Percentiles rank a stretch among this genome's conserved stretches.
phyloP scores from a whole-genome alignment of 441 rosid genomes.

The Lepidium campestre region DNA sequence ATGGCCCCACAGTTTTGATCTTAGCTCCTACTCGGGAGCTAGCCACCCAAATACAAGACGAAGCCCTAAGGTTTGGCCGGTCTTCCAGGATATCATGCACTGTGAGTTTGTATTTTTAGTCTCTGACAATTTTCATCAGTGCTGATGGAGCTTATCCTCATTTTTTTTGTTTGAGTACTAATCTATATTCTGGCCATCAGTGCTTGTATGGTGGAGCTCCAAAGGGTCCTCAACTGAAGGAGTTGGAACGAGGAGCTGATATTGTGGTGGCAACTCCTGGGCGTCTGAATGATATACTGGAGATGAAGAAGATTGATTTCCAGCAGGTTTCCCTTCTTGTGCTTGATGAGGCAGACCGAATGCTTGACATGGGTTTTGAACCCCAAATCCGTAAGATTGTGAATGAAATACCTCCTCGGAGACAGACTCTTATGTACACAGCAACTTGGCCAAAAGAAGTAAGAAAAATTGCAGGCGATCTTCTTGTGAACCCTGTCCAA shows the following conservation, averaged over 20 bases:
- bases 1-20: conserved; percentile 86
- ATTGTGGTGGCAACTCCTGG: conserved; percentile 99
- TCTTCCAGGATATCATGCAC: conserved; percentile 86
- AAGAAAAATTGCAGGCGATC: conserved; percentile 82
- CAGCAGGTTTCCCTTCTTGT: conserved; percentile 83
- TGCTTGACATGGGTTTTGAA: conserved; percentile 99
- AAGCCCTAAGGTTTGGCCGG: conserved; percentile 73
- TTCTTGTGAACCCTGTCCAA: conserved; percentile 88
- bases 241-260: conserved; percentile 84
- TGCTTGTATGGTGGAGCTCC: conserved; percentile 99
- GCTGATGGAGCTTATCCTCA: not conserved
- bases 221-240: conserved; percentile 78
- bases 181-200: conserved; percentile 37
- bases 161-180: conserved; percentile 2
- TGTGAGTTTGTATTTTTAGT: conserved; percentile 37
- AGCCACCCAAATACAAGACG: conserved; percentile 96
- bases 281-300: conserved; percentile 88
- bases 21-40: conserved; percentile 95
- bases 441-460: conserved; percentile 99
- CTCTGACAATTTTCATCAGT: not conserved
- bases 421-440: conserved; percentile 95
- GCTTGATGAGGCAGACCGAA: conserved; percentile 96
- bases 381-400: conserved; percentile 97
- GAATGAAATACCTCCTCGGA: conserved; percentile 78
- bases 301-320: conserved; percentile 73